Base-by-base conservation (phyloP, 2,329 filamentous ascomycete genomes). In the Amylocarpus encephaloides region DNA sequence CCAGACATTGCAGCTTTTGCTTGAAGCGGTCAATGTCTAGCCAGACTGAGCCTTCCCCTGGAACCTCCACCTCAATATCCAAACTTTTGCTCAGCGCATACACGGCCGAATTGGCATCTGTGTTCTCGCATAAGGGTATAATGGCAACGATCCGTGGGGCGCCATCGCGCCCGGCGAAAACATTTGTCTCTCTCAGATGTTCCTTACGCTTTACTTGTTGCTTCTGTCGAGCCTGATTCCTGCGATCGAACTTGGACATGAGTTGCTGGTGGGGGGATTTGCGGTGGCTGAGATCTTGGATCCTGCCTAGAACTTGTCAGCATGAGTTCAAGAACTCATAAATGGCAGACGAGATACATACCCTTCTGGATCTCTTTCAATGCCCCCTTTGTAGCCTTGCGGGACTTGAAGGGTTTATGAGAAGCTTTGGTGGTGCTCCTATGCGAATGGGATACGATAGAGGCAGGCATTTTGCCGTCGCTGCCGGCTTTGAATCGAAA, bases 241-340 rank as follows among this genome's bases (percentile, higher is more conserved):
- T 84, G 53, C 93, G 86, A 70, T 95, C 90, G 68, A 98, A 80
- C 71, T 97, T 98, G 52, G 90, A 95, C 88, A 96, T 92, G 71
- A 96, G 82, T 72, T 95, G 89, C 68, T 98, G 93, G 68, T 95
- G 89, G 49, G 88, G 88, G 13, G 92, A 95, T 70, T 88, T 94
- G 64, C 92, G 83, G 62, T 76, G 75, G 62, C 78, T 81, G 65
- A 95, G 87, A 63, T 80, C 73, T 49, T 76, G 84, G 44, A 92
- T 78, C 69, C 93, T 93, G 66, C 91, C 88, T 93, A 34, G 22
- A 16, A 38, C n/a, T 39, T 22, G 15, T 36, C 35, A 33, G 29
- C 18, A 43, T 30, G 16, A 18, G 7, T 18, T 38, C 29, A 18
- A 7, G n/a, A 10, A 19, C 12, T 19, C 4, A 2, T 13, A 15